Evolutionary conservation across 2,329 filamentous ascomycete species (phyloP).

Genomic region (Aureobasidium uvarum): DNA sequence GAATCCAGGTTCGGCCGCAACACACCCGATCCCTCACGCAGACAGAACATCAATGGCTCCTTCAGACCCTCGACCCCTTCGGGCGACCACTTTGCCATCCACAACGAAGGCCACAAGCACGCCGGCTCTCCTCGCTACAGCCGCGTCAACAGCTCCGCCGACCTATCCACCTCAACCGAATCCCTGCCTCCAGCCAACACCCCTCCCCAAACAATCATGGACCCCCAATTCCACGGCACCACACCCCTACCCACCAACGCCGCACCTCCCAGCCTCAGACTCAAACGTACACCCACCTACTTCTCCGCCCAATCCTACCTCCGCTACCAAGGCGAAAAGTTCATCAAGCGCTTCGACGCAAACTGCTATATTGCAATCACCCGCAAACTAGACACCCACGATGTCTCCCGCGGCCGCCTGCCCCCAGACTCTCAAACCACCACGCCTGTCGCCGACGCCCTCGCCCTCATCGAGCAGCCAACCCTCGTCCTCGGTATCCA

Average conservation of each 20-base stretch:
- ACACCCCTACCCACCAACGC: conserved; percentile 38
- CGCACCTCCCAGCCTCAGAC: conserved; percentile 38
- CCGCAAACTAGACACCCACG: conserved; percentile 94
- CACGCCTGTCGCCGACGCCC: conserved; percentile 65
- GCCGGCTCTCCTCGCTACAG: conserved; percentile 48
- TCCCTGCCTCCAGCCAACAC: conserved; percentile 31
- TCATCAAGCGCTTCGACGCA: conserved; percentile 93
- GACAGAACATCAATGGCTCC: conserved; percentile 73
- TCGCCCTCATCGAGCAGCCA: conserved; percentile 82
- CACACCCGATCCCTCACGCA: conserved; percentile 77
- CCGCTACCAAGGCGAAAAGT: conserved; percentile 93
- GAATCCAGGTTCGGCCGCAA: conserved; percentile 94
- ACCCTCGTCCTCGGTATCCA: conserved; percentile 91
- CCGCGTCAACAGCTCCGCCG: conserved; percentile 37
- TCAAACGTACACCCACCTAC: conserved; percentile 62
- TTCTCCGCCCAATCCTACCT: conserved; percentile 98
- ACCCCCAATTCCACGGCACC: conserved; percentile 50
- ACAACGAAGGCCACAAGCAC: conserved; percentile 53
- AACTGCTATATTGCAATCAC: conserved; percentile 99
- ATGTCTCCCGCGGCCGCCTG: conserved; percentile 74
- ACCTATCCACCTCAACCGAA: conserved; percentile 31
- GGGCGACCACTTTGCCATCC: conserved; percentile 52
- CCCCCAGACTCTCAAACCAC: conserved; percentile 36
- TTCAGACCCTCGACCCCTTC: conserved; percentile 48
- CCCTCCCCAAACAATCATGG: conserved; percentile 36